phyloP scores from a whole-genome alignment of 129 eudicot genomes.

The Flaveria linearis region DNA sequence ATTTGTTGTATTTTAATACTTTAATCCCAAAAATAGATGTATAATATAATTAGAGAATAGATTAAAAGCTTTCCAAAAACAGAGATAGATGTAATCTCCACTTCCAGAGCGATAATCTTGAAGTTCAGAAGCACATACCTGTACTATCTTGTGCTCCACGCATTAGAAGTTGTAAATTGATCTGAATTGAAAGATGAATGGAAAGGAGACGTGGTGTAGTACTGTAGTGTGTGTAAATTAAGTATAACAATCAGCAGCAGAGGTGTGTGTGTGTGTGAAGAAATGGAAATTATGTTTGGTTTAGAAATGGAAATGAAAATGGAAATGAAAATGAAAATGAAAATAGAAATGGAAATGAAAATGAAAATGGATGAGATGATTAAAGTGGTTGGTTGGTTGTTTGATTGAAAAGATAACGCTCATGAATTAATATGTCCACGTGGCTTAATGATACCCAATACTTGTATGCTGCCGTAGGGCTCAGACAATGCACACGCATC shows the following conservation, averaged over 20 bases:
- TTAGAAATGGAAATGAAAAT: no score
- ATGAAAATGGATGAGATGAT: not conserved
- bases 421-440: constrained; percentile 25
- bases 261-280: not conserved
- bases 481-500: constrained; percentile 30
- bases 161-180: not conserved
- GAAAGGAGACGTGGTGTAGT: not conserved
- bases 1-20: no score
- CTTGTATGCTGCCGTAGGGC: constrained; percentile 13
- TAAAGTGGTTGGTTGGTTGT: not conserved
- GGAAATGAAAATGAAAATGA: no score
- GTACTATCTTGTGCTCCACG: not conserved
- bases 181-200: not conserved
- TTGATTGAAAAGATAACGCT: constrained; percentile 44
- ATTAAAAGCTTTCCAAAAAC: not conserved
- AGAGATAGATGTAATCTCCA: not conserved
- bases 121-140: not conserved
- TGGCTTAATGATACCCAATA: constrained; percentile 25
- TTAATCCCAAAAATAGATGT: no score
- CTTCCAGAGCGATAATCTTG: not conserved
- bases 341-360: no score
- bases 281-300: not conserved
- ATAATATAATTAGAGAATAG: no score
- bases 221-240: not conserved
- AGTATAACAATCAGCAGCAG: constrained; percentile 20